These are phyloP conservation scores for Fusarium brevicatenulatum DNA, from an alignment of 2,329 filamentous ascomycete genomes.

Conservation along the genomic window DNA sequence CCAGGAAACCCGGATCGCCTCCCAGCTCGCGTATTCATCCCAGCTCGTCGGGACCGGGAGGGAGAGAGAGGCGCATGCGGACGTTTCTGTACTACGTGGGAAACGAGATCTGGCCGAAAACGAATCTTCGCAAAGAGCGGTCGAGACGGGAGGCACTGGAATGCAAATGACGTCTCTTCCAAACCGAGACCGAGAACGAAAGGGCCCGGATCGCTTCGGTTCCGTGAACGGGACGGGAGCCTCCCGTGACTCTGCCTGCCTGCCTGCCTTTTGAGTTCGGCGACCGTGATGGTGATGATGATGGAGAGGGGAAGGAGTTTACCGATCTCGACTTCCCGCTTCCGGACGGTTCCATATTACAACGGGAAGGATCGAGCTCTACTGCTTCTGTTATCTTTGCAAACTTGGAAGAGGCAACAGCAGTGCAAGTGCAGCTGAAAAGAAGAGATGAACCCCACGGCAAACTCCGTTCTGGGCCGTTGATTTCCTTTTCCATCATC, in stretches of 20 bases:
- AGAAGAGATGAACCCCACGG: neutral
- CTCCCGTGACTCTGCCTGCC: neutral
- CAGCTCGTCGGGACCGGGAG: constrained; percentile 4
- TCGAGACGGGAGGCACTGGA: constrained; percentile 18
- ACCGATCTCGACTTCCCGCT: constrained; percentile 9
- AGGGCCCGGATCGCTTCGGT: constrained; percentile 12
- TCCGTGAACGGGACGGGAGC: constrained; percentile 18
- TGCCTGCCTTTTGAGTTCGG: neutral
- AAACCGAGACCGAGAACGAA: neutral
- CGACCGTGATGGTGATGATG: neutral
- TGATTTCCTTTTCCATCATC: constrained; percentile 2
- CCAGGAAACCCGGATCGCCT: neutral
- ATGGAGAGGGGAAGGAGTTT: neutral
- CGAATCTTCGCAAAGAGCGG: constrained; percentile 17
- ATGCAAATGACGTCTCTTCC: constrained; percentile 24
- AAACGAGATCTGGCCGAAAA: constrained; percentile 7
- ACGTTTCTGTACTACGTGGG: neutral
- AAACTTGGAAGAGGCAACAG: neutral
- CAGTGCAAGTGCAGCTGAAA: neutral
- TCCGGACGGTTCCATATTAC: constrained; percentile 8
- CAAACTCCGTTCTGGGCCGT: neutral
- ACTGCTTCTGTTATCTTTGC: neutral
- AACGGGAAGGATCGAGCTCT: constrained; percentile 3
- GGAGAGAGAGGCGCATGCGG: neutral
- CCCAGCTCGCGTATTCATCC: neutral